Conservation (phyloP, 352 stramenopile genomes). For the Globisporangium uncinulatum region DNA sequence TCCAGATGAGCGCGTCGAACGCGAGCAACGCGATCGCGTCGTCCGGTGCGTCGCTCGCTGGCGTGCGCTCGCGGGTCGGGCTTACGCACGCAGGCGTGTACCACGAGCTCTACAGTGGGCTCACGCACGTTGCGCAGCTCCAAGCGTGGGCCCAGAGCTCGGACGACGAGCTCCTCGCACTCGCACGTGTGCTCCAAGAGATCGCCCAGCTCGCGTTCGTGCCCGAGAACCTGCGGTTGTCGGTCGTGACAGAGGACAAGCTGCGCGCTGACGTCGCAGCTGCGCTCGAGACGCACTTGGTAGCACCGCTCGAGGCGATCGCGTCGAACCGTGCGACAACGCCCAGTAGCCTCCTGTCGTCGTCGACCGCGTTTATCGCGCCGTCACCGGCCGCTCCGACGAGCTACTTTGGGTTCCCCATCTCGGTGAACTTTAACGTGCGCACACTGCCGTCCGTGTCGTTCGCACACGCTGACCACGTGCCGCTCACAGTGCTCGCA, state of each 20-base stretch:
- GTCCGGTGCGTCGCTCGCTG: conserved; percentile 52
- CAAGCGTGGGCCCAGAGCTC: conserved; percentile 66
- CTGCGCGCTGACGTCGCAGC: conserved; percentile 43
- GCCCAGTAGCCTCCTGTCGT: conserved; percentile 4
- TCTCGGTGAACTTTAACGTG: conserved; percentile 83
- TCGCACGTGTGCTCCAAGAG: conserved; percentile 49
- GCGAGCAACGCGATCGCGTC: conserved; percentile 71
- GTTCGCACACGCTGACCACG: conserved; percentile 69
- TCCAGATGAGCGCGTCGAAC: conserved; percentile 64
- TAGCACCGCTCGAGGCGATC: conserved; percentile 32
- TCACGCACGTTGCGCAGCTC: conserved; percentile 72
- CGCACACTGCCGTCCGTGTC: conserved; percentile 67
- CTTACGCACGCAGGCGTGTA: conserved; percentile 49
- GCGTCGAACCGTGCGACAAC: conserved; percentile 2
- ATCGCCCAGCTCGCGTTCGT: conserved; percentile 58
- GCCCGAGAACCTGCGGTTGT: conserved; percentile 48
- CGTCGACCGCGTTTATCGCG: conserved; percentile 13
- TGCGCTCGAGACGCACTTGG: conserved; percentile 34
- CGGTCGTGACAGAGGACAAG: conserved; percentile 72
- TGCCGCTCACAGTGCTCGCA: conserved; percentile 63
- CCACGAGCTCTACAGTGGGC: conserved; percentile 62
- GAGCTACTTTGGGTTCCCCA: conserved; percentile 68
- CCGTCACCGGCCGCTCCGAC: conserved; percentile 25
- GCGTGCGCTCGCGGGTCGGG: conserved; percentile 46
- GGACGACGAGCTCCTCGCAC: conserved; percentile 52